Evolutionary conservation across 2,329 filamentous ascomycete species (phyloP).

Genomic region (Phialophora tarda): DNA sequence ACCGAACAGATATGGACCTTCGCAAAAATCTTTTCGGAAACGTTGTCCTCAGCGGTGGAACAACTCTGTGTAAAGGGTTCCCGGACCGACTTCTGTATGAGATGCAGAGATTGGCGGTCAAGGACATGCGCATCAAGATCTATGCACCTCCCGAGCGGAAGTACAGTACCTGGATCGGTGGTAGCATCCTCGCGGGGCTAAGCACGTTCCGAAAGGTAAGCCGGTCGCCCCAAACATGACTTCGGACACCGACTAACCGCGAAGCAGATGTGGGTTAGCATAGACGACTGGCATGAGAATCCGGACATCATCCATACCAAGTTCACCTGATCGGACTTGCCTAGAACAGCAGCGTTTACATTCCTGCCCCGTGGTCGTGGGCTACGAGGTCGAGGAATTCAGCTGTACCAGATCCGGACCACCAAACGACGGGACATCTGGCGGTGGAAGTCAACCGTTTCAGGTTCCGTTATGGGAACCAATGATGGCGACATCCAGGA

Average conservation of each 20-base stretch:
- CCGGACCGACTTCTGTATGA: conserved; percentile 90
- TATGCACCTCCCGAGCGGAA: conserved; percentile 97
- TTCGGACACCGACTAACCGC: neutral
- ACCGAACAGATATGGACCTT: conserved; percentile 91
- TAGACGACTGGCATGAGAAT: conserved; percentile 99
- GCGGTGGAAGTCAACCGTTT: conserved; percentile 16
- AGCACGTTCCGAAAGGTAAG: conserved; percentile 97
- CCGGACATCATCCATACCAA: conserved; percentile 98
- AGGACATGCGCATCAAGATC: conserved; percentile 99
- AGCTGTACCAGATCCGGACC: neutral
- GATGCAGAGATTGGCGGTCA: conserved; percentile 90
- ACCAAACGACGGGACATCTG: conserved; percentile 9
- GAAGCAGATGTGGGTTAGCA: conserved; percentile 96
- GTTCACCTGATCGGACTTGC: conserved; percentile 70
- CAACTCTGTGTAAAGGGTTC: conserved; percentile 95
- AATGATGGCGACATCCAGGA: neutral
- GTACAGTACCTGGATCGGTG: conserved; percentile 99
- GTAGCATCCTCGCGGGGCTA: conserved; percentile 92
- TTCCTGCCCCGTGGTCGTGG: neutral
- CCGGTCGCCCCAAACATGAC: conserved; percentile 21
- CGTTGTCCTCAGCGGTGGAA: conserved; percentile 95
- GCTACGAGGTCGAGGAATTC: neutral
- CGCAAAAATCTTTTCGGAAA: conserved; percentile 93
- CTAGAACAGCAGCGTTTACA: neutral
- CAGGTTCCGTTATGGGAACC: conserved; percentile 12